Base-by-base conservation (phyloP, 306 rosid genomes). In the Medicago ruthenica region DNA sequence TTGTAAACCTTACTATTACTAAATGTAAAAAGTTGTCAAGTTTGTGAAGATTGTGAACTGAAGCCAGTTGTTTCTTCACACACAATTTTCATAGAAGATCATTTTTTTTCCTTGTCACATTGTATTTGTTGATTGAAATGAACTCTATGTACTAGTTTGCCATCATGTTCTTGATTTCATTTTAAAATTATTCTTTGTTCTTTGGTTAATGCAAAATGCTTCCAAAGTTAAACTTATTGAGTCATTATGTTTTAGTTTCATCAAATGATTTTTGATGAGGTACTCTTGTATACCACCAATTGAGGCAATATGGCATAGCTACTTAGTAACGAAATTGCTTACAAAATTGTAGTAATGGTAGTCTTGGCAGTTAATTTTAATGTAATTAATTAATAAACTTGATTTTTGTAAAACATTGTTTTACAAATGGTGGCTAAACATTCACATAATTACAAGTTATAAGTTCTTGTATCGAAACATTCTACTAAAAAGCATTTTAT, bases 51-150 rank as follows among this genome's bases (percentile, higher is more conserved):
- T 67, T 78, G 80, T 68, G 80, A 78, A 54, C 8, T 22, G 37
- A 58, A 22, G 53, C 27, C 24, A 37, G 20, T 21, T 42, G 48
- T 15, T 51, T 51, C 58, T 51, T 53, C 51, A 53, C 41, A 59
- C 65, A 15, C 62, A 34, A 62, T 55, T 57, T 47, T 71, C 63
- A 41, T 89, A 74, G 53, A 66, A 74, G 53, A 66, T 67, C 45
- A 16, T 74, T 77, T 39, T 68, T 76, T 70, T 18, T 13, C 55
- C 66, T 45, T 72, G 73, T 59, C 48, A 40, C 41, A 51, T 22
- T 51, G 8, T 63, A 5, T 22, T 14, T 73, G 22, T 31, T 62
- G 22, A 72, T 64, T 53, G 53, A 67, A 67, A 80, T 44, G 37
- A 66, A 64, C 61, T 61, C 40, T 22, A 12, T 58, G 17, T 22